Evolutionary conservation across 2,329 filamentous ascomycete genomes (phyloP).

Genomic region (Arthrobotrys conoides): DNA sequence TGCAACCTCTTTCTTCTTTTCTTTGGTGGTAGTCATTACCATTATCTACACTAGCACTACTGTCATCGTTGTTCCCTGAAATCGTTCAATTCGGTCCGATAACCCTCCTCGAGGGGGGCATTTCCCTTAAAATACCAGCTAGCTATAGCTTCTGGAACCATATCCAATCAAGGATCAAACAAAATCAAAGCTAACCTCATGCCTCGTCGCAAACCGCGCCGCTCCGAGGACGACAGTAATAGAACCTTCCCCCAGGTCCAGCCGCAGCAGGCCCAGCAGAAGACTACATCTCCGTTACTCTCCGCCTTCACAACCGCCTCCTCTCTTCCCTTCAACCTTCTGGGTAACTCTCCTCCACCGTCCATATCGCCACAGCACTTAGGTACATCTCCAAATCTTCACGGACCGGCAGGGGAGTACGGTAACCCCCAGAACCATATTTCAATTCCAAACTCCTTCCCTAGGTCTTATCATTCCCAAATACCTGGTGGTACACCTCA

Average conservation of each 20-base stretch:
- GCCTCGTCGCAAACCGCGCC: constrained; percentile 60
- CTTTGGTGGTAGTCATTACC: background rate
- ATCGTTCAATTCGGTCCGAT: constrained; percentile 28
- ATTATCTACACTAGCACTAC: background rate
- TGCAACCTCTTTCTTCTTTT: constrained; percentile 1
- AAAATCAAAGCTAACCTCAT: constrained; percentile 54
- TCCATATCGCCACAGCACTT: constrained; percentile 53
- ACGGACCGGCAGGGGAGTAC: constrained; percentile 47
- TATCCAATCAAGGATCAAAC: constrained; percentile 3
- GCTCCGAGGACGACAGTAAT: constrained; percentile 56
- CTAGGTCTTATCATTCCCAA: constrained; percentile 38
- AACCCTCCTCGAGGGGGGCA: constrained; percentile 48
- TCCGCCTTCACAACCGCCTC: constrained; percentile 55
- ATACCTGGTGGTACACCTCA: constrained; percentile 33
- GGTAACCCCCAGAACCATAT: constrained; percentile 50
- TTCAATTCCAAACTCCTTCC: constrained; percentile 59
- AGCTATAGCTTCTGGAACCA: background rate
- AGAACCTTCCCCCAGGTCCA: constrained; percentile 58
- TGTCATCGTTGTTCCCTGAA: background rate
- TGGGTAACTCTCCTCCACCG: constrained; percentile 57
- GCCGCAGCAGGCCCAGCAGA: constrained; percentile 58
- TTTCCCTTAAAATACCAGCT: constrained; percentile 2
- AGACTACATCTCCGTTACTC: constrained; percentile 57
- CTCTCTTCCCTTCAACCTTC: constrained; percentile 58
- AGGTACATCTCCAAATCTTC: constrained; percentile 48